A percentile compares a stretch with the other conserved stretches of the same genome.
Conservation (phyloP, 768 basidiomycete genomes). For the Mycena venus region DNA sequence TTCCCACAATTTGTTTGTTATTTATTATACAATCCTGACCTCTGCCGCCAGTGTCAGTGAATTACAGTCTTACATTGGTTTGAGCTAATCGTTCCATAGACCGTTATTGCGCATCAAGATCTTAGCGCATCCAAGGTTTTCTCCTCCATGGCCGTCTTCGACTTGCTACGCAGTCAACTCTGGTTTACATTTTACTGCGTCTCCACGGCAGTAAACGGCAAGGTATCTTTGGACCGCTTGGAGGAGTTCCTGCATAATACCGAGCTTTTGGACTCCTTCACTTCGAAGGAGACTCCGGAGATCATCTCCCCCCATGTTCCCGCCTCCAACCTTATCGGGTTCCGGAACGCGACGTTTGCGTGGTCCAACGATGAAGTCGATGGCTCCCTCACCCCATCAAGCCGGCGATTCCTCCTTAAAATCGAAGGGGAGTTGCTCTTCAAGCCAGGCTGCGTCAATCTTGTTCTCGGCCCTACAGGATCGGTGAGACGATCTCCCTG, state of each 20-base stretch:
- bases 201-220: slow-evolving; percentile 51
- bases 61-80: not conserved
- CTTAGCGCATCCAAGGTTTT: slow-evolving; percentile 62
- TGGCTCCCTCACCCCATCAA: slow-evolving; percentile 50
- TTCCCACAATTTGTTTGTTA: too few relatives aligned
- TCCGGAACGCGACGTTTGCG: slow-evolving; percentile 66
- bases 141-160: slow-evolving; percentile 72
- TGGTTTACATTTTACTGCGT: slow-evolving; percentile 50
- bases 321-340: slow-evolving; percentile 56
- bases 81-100: slow-evolving; percentile 37
- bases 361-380: slow-evolving; percentile 59
- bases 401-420: slow-evolving; percentile 62
- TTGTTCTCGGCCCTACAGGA: slow-evolving; percentile 72
- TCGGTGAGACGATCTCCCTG: slow-evolving; percentile 36
- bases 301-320: slow-evolving; percentile 13
- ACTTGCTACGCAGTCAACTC: slow-evolving; percentile 68
- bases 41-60: slow-evolving; percentile 24
- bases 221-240: slow-evolving; percentile 75
- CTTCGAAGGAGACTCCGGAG: slow-evolving; percentile 37
- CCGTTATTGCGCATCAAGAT: slow-evolving; percentile 54
- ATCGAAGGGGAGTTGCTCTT: slow-evolving; percentile 70
- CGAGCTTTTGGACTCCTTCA: slow-evolving; percentile 61
- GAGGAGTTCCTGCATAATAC: slow-evolving; percentile 60
- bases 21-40: not conserved
- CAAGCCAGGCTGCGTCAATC: slow-evolving; percentile 64